phyloP scores from a whole-genome alignment of 2,329 filamentous ascomycete genomes.

The Pseudogymnoascus sp. region DNA sequence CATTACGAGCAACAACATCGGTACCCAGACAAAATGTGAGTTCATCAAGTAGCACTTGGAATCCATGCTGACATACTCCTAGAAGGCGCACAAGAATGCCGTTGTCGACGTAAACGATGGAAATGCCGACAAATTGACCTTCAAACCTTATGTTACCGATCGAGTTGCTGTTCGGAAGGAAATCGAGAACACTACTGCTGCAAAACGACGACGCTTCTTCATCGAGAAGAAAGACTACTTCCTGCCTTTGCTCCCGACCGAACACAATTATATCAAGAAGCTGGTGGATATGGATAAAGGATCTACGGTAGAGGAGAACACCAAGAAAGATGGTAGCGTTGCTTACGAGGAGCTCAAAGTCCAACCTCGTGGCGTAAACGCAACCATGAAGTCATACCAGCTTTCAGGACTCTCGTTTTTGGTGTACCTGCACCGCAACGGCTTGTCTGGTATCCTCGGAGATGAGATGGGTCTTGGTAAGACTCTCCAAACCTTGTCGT shows the following conservation, averaged over 20 bases:
- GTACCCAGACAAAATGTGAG: not conserved
- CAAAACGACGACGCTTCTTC: slow-evolving; percentile 26
- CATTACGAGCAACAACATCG: not conserved
- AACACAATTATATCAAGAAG: slow-evolving; percentile 28
- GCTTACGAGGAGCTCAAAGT: slow-evolving; percentile 23
- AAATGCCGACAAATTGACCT: not conserved
- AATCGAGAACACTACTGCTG: slow-evolving; percentile 23
- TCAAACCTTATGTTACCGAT: slow-evolving; percentile 21
- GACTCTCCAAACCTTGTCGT: slow-evolving; percentile 39
- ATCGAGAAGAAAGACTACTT: slow-evolving; percentile 28
- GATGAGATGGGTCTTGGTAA: slow-evolving; percentile 44
- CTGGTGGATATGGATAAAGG: slow-evolving; percentile 22
- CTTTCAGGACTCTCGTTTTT: slow-evolving; percentile 41
- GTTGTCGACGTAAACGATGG: slow-evolving; percentile 14
- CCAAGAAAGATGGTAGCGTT: slow-evolving; percentile 18
- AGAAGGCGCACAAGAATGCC: slow-evolving; percentile 10
- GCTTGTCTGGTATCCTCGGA: slow-evolving; percentile 36
- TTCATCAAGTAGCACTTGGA: not conserved
- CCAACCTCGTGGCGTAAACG: slow-evolving; percentile 32
- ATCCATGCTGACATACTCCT: slow-evolving; percentile 6
- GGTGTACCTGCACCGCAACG: slow-evolving; percentile 36
- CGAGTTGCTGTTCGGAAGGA: slow-evolving; percentile 23
- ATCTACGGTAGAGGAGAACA: slow-evolving; percentile 18
- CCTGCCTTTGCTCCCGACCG: slow-evolving; percentile 25
- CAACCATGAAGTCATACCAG: slow-evolving; percentile 43